These are phyloP conservation scores for Pseudonectria foliicola DNA, from an alignment of 2,329 filamentous ascomycete species.

Conservation along the genomic window DNA sequence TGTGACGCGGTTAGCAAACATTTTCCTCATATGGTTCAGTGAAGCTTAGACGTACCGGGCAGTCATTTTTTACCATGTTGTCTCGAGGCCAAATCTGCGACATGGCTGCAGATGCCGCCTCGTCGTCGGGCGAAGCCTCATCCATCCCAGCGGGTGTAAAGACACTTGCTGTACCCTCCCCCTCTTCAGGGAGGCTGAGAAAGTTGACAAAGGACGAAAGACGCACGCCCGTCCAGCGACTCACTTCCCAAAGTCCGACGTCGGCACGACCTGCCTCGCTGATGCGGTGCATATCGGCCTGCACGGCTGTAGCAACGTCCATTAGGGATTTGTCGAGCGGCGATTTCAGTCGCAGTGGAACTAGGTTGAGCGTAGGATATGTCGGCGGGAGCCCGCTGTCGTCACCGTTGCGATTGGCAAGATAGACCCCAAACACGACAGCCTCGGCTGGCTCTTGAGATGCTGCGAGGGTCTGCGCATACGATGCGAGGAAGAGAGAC, in stretches of 20 bases:
- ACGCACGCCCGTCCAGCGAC: conserved; percentile 64
- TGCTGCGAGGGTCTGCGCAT: conserved; percentile 41
- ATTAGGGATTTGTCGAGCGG: conserved; percentile 29
- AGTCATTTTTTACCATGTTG: conserved; percentile 18
- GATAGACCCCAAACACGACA: conserved; percentile 71
- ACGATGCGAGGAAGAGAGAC: conserved; percentile 66
- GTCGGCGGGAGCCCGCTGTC: conserved; percentile 39
- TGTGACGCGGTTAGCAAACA: conserved; percentile 8
- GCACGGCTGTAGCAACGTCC: conserved; percentile 53
- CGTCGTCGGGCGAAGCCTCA: background rate
- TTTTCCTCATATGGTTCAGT: no score
- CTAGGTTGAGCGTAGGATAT: conserved; percentile 71
- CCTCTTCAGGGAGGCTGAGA: conserved; percentile 43
- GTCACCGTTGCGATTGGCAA: conserved; percentile 61
- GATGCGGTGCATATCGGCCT: conserved; percentile 60
- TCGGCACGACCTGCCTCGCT: conserved; percentile 41
- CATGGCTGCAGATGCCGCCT: background rate
- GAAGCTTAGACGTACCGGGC: conserved; percentile 19
- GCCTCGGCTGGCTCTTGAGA: conserved; percentile 23
- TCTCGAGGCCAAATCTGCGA: conserved; percentile 10
- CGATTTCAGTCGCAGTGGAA: conserved; percentile 57
- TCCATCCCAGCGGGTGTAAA: conserved; percentile 7
- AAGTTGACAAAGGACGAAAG: conserved; percentile 80
- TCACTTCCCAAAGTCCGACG: conserved; percentile 63
- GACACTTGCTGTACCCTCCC: background rate